Percentiles rank a stretch among this genome's conserved stretches.
Conservation (phyloP, 768 basidiomycete species). For the Boletus huronensis region DNA sequence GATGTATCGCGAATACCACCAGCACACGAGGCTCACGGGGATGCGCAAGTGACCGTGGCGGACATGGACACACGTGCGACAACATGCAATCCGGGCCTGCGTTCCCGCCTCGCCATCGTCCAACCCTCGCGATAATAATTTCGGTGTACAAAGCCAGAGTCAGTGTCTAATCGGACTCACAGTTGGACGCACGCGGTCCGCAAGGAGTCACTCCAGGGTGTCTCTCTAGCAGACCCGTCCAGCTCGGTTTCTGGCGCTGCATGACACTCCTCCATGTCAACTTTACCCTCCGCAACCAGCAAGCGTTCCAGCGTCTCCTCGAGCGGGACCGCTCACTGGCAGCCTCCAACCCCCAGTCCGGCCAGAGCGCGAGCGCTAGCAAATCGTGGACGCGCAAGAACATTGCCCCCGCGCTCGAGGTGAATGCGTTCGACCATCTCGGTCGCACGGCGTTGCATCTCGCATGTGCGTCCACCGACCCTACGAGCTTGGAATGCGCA, state of each 20-base stretch:
- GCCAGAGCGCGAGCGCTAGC: constrained; percentile 45
- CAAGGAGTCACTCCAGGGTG: constrained; percentile 22
- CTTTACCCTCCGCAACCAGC: constrained; percentile 66
- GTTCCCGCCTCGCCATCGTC: background rate
- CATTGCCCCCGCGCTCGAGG: constrained; percentile 41
- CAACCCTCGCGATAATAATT: background rate
- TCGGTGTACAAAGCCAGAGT: background rate
- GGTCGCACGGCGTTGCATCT: constrained; percentile 83
- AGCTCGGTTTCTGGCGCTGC: constrained; percentile 30
- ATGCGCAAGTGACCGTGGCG: no score
- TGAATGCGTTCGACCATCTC: constrained; percentile 69
- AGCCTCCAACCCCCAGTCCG: constrained; percentile 24
- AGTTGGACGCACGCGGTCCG: constrained; percentile 23
- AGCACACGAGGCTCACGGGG: no score
- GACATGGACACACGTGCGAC: no score
- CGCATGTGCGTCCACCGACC: constrained; percentile 62
- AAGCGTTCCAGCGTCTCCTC: constrained; percentile 74
- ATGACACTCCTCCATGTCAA: constrained; percentile 83
- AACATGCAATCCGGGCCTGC: background rate
- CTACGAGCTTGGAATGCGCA: constrained; percentile 70
- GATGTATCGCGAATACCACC: background rate
- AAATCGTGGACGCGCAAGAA: constrained; percentile 57
- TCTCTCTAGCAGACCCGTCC: constrained; percentile 24
- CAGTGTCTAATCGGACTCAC: constrained; percentile 10
- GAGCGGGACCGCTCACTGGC: constrained; percentile 47